Evolutionary conservation across 306 rosid species (phyloP), one percentile per base, ranked within the genome.

Genomic region (Ammopiptanthus mongolicus): DNA sequence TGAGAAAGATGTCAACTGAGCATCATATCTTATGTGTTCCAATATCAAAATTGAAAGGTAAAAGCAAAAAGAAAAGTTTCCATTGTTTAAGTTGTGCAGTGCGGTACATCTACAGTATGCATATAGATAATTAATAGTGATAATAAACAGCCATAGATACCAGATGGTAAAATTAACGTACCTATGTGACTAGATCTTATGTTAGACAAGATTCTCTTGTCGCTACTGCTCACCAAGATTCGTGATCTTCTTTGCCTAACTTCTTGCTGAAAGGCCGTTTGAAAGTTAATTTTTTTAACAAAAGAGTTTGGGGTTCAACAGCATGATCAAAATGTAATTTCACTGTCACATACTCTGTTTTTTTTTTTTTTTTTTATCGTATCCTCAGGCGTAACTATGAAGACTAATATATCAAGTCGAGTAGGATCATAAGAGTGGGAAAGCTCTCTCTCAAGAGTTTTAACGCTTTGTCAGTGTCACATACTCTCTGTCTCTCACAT

Each of bases 171-270:
- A 25, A 25, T 15, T 36, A 10, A 46, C 41, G 51, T 73, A 69
- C 14, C 50, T 69, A 28, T 22, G 22, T 18, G n/a, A 29, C 22
- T 64, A 36, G 47, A 73, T 5, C 29, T 44, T 11, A 31, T 53
- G 69, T 64, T 8, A 28, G 82, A 60, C 23, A 59, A 60, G 71
- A 60, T 78, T 60, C 23, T 69, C 31, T 47, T 1, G 56, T 69
- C 29, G 21, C 33, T 46, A 25, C 70, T 14, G 48, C 63, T 57
- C 67, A 18, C 47, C 76, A 51, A 61, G 47, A 69, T 75, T 31
- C 60, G 75, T 57, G 39, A 58, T 31, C 50, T 53, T 5, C 65
- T 51, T 62, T 62, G 78, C 74, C 77, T 62, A 81, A 75, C 51
- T 67, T 69, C 44, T 61, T 53, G 69, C 52, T 69, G 21, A 42